Conservation (phyloP, 257 asterid species). For the Nicotiana benthamiana region DNA sequence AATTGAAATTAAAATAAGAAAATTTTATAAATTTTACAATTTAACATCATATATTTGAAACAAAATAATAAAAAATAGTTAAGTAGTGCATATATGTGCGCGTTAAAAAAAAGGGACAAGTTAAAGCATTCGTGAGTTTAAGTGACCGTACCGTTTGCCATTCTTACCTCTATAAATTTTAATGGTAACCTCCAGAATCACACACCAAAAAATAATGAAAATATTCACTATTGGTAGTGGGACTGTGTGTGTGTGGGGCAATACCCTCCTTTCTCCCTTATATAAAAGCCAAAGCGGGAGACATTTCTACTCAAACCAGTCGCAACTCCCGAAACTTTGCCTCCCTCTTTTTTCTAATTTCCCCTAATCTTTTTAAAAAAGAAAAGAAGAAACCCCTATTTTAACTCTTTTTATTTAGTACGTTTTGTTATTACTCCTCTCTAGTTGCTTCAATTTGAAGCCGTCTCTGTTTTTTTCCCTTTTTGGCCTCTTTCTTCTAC, state of each 20-base stretch:
- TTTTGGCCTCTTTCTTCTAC: slow-evolving; percentile 3
- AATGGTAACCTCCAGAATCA: too few species aligned
- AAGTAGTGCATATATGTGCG: too few species aligned
- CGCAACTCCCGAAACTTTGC: not conserved
- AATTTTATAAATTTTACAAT: too few species aligned
- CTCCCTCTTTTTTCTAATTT: not conserved
- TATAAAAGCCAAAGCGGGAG: not conserved
- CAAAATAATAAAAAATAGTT: too few species aligned
- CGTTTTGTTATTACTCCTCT: not conserved
- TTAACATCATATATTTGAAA: too few species aligned
- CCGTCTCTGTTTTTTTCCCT: slow-evolving; percentile 33
- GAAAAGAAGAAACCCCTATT: not conserved
- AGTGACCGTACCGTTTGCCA: too few species aligned
- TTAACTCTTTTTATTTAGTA: not conserved
- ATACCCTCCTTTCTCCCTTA: not conserved
- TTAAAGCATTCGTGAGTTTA: too few species aligned
- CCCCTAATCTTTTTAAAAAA: not conserved
- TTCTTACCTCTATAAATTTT: too few species aligned
- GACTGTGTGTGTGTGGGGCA: too few species aligned
- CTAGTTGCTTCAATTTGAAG: slow-evolving; percentile 49
- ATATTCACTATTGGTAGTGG: not conserved
- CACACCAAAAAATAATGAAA: too few species aligned
- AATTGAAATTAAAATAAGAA: too few species aligned
- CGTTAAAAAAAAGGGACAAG: too few species aligned
- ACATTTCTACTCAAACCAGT: not conserved